These are phyloP conservation scores for Mycosphaerella sp. DNA, from an alignment of 2,329 filamentous ascomycete species.

Conservation along the genomic window DNA sequence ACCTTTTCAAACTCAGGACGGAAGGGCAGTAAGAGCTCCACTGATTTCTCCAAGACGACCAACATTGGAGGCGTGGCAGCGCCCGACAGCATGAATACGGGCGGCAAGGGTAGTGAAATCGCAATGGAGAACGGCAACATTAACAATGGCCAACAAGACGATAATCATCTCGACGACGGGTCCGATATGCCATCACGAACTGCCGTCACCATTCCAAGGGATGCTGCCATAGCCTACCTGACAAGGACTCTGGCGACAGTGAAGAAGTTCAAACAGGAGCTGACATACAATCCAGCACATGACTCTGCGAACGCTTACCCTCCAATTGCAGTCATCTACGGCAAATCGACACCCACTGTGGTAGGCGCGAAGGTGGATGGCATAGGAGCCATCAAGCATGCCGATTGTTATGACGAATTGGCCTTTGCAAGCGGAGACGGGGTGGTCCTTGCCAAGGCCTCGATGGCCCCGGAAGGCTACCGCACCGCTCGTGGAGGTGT, in stretches of 20 bases:
- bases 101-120: conserved; percentile 29
- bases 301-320: conserved; percentile 68
- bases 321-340: conserved; percentile 75
- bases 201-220: conserved; percentile 50
- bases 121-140: conserved; percentile 40
- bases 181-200: conserved; percentile 29
- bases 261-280: conserved; percentile 68
- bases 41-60: conserved; percentile 15
- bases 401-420: conserved; percentile 78
- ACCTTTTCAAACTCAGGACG: conserved; percentile 25
- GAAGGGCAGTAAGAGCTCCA: conserved; percentile 24
- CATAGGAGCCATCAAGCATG: conserved; percentile 65
- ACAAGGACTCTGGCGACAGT: conserved; percentile 64
- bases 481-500: conserved; percentile 65
- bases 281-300: conserved; percentile 56
- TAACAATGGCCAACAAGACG: conserved; percentile 22
- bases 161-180: conserved; percentile 7
- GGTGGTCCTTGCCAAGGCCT: conserved; percentile 76
- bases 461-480: conserved; percentile 80
- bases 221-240: conserved; percentile 61
- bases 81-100: conserved; percentile 18
- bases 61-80: conserved; percentile 26
- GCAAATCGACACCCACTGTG: conserved; percentile 79
- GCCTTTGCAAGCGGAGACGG: conserved; percentile 84
- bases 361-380: conserved; percentile 70